Base-by-base conservation (phyloP, 2,329 filamentous ascomycete genomes). In the Botryosphaeria dothidea region DNA sequence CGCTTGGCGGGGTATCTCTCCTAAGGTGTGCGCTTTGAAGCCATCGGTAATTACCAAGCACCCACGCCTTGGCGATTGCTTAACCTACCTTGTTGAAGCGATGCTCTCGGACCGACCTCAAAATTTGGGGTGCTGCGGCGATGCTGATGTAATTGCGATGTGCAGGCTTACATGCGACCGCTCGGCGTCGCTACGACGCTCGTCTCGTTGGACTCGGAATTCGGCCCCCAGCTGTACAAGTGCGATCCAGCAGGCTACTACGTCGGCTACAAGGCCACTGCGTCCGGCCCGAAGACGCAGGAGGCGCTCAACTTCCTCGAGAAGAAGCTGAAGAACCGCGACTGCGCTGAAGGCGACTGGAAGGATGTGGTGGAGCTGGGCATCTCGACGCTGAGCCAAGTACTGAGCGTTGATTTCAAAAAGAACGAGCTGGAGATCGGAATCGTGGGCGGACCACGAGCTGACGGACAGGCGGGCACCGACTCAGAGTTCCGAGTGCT, bases 321-420 rank as follows among this genome's bases (percentile, higher is more conserved):
- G 87, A 98, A 98, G 90, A 98, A 98, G 86, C 88, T 99, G 80
- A 97, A 97, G 85, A 97, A 97, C 89, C 97, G 97, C 88, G 93
- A 98, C 75, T 85, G 86, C 73, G 95, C 94, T 38, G 91, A 95
- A 65, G 95, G 95, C 67, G 89, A 84, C 75, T 99, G 95, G 95
- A 92, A 97, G 80, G 95, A 99, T 67, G 95, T 99, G 56, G 94
- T 99, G 57, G 95, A 99, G 84, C 85, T 98, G 73, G 95, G 92
- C 66, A 99, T 99, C 79, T 92, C 92, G 49, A 94, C 95, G 6
- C 83, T 99, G 79, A 97, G 93, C 86, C 96, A 92, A 38, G 93
- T 99, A 67, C 86, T 99, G 69, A 97, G 94, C 81, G 96, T 98
- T 79, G 95, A 99, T 79, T 99, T 99, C 85, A 99, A 99, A 88